Base-by-base conservation (phyloP, 768 basidiomycete genomes). In the Lactifluus rugatus region DNA sequence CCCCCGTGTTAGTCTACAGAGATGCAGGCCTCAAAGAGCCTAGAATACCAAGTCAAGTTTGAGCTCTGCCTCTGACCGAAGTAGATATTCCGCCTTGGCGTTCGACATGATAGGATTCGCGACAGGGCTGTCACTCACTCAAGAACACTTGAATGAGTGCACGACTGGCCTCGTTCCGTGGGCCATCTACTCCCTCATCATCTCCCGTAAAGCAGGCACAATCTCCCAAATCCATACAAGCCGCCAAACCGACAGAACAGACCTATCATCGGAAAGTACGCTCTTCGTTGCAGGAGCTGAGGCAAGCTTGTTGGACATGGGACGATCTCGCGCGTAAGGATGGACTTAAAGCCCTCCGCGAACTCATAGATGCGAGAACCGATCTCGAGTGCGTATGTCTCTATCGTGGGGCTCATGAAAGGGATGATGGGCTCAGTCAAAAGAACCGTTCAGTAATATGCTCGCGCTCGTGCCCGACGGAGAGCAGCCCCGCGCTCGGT, bases 191-290 rank as follows among this genome's bases (percentile, higher is more conserved):
- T 2, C 89, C 89, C 0, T 76, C 81, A 1, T 67, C 84, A 0
- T 83, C 84, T 0, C 89, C 89, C 14, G 82, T 81, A 10, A 71
- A 72, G 62, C 75, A 70, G 52, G 73, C 70, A 56, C 67, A 70
- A 41, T 67, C 71, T 34, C 73, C 70, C 34, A 64, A 54, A 44
- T 62, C 79, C 51, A 77, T 49, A 58, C 36, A 23, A 78, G 1
- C 80, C 82, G 17, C 72, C 74, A 25, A 76, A 19, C 69, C 72
- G 25, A 48, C 65, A 11, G 92, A 93, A 67, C 85, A 89, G 0
- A 87, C 89, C 0, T 83, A 82, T 69, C 92, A 94, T 68, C 81
- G 92, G 14, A 89, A 82, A 74, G 73, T 83, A n/a, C 74, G 88
- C 51, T 75, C 81, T 2, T 71, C 81, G 3, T 70, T 94, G 34